Conservation (phyloP, 176 grass and related monocot species). For the Avena eriantha region DNA sequence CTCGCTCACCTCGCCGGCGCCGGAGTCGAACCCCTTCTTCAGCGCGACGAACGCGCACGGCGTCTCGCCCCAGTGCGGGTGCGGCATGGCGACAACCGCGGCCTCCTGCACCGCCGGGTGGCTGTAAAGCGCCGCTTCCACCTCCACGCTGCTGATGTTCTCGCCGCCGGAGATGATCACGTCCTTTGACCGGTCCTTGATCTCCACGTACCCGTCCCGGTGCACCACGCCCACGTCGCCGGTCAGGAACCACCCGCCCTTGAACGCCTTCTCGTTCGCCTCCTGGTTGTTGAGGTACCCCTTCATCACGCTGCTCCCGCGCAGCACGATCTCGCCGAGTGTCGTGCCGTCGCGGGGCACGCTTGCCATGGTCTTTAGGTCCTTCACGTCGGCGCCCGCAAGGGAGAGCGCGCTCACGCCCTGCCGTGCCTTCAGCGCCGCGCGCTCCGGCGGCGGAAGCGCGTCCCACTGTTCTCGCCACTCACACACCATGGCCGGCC, state of each 20-base stretch:
- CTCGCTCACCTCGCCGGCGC: conserved; percentile 34
- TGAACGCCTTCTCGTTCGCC: conserved; percentile 50
- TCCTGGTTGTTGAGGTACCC: conserved; percentile 64
- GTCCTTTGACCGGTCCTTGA: conserved; percentile 77
- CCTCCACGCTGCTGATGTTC: conserved; percentile 73
- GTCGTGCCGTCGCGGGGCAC: conserved; percentile 61
- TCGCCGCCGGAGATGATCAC: conserved; percentile 72
- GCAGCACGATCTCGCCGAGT: conserved; percentile 67
- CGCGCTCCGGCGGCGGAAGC: conserved; percentile 42
- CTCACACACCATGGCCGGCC: conserved; percentile 64
- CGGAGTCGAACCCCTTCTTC: conserved; percentile 38
- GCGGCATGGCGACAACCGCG: conserved; percentile 67
- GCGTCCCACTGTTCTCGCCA: conserved; percentile 66
- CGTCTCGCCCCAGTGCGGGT: conserved; percentile 58
- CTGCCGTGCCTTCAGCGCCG: conserved; percentile 64
- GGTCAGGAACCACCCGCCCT: conserved; percentile 61
- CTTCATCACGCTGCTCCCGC: conserved; percentile 71
- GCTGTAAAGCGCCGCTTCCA: conserved; percentile 53
- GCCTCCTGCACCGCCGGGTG: conserved; percentile 43
- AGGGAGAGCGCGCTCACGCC: conserved; percentile 66
- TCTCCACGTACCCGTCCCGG: conserved; percentile 75
- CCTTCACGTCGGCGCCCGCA: conserved; percentile 62
- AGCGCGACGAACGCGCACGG: conserved; percentile 61
- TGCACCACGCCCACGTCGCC: conserved; percentile 77
- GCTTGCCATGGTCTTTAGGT: conserved; percentile 48